phyloP scores from a whole-genome alignment of 306 rosid species.

The Alnus glutinosa region DNA sequence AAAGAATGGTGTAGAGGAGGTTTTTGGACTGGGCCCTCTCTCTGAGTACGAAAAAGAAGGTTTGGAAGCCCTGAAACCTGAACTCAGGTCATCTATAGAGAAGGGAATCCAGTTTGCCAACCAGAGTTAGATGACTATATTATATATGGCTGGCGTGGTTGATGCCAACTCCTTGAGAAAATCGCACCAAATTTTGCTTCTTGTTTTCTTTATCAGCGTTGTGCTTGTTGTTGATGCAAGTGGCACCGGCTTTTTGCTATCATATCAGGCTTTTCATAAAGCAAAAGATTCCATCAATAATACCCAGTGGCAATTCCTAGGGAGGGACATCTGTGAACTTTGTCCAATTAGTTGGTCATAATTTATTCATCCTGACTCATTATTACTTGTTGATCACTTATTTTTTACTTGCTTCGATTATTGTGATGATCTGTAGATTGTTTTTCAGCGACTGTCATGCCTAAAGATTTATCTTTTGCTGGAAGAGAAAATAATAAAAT shows the following conservation, averaged over 20 bases:
- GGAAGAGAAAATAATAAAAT: too few relatives aligned
- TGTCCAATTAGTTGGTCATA: background rate
- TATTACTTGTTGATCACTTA: background rate
- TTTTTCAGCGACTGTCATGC: background rate
- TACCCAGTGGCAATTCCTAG: slow-evolving; percentile 26
- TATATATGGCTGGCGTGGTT: slow-evolving; percentile 16
- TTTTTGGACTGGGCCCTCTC: slow-evolving; percentile 74
- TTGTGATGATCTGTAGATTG: slow-evolving; percentile 1
- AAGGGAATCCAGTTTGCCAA: slow-evolving; percentile 87
- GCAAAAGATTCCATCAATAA: slow-evolving; percentile 32
- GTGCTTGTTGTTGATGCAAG: slow-evolving; percentile 38
- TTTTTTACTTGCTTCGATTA: background rate
- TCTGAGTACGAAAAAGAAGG: slow-evolving; percentile 80
- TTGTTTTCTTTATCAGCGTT: slow-evolving; percentile 21
- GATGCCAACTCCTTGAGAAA: slow-evolving; percentile 22
- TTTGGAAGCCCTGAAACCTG: slow-evolving; percentile 70
- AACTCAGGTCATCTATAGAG: slow-evolving; percentile 80
- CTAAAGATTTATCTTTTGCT: too few relatives aligned
- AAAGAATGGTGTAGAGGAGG: slow-evolving; percentile 85
- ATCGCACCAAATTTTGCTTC: slow-evolving; percentile 49
- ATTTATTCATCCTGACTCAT: background rate
- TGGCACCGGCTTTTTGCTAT: slow-evolving; percentile 39
- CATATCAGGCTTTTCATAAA: slow-evolving; percentile 27
- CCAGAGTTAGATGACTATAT: slow-evolving; percentile 41
- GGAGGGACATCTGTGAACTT: slow-evolving; percentile 17